Evolutionary conservation across 176 grass and related monocot species (phyloP).

Genomic region (Musa schizocarpa): DNA sequence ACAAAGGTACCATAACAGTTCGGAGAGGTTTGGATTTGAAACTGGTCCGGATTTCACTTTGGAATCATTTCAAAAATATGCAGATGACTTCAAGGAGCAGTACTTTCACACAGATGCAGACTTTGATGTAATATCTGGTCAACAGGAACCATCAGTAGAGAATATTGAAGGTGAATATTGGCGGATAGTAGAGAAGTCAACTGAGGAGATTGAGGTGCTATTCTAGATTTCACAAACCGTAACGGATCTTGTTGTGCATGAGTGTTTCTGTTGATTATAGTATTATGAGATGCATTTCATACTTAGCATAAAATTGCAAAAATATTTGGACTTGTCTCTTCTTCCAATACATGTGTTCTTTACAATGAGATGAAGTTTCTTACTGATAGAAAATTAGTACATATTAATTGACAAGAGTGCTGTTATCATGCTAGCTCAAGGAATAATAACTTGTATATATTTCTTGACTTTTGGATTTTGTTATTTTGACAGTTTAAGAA

Average conservation of each 20-base stretch:
- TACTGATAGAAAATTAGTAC: not conserved
- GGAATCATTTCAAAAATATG: slow-evolving; percentile 25
- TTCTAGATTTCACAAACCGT: not conserved
- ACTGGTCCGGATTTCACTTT: slow-evolving; percentile 20
- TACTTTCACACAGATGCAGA: slow-evolving; percentile 7
- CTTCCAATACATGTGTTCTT: not conserved
- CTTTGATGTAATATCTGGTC: not conserved
- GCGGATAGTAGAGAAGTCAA: slow-evolving; percentile 24
- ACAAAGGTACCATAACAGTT: not conserved
- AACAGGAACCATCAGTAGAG: slow-evolving; percentile 6
- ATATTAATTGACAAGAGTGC: too few species aligned
- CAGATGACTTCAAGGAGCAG: slow-evolving; percentile 21
- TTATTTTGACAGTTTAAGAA: not conserved
- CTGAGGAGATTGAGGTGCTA: slow-evolving; percentile 21
- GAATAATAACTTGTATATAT: not conserved
- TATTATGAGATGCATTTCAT: not conserved
- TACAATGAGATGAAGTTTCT: not conserved
- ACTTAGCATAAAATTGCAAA: not conserved
- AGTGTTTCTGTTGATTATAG: not conserved
- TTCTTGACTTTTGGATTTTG: not conserved
- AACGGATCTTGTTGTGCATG: not conserved
- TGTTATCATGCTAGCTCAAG: not conserved
- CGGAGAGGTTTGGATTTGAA: slow-evolving; percentile 18
- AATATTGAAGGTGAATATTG: slow-evolving; percentile 33
- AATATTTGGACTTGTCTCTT: not conserved